These are phyloP conservation scores for Vitis hybrid DNA, from an alignment of 177 flowering plant genomes.

Conservation along the genomic window DNA sequence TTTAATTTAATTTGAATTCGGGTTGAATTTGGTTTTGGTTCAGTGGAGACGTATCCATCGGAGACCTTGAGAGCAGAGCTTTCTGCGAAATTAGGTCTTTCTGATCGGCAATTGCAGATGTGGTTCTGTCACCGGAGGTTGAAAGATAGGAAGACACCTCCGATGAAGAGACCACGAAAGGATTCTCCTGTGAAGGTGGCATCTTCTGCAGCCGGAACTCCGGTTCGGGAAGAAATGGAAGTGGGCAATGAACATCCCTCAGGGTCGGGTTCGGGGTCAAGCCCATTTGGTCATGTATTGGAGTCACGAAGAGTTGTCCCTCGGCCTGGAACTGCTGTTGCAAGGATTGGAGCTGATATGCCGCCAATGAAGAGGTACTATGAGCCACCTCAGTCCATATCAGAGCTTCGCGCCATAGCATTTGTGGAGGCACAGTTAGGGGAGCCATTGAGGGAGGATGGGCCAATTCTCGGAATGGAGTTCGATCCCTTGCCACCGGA, in stretches of 20 bases:
- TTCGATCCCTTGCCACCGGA: conserved; percentile 91
- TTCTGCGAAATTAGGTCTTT: conserved; percentile 62
- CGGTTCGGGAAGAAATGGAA: conserved; percentile 19
- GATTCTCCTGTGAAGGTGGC: conserved; percentile 12
- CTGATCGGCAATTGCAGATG: conserved; percentile 98
- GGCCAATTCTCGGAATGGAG: conserved; percentile 91
- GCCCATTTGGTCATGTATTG: conserved; percentile 42
- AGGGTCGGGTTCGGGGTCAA: conserved; percentile 47
- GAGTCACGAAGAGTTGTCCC: conserved; percentile 29
- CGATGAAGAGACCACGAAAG: conserved; percentile 36
- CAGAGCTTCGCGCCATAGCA: conserved; percentile 62
- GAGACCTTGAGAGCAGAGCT: conserved; percentile 71
- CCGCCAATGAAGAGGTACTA: conserved; percentile 48
- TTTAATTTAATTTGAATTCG: not conserved
- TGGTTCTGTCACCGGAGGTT: conserved; percentile 98
- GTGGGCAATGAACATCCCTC: conserved; percentile 39
- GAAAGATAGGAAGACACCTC: conserved; percentile 58
- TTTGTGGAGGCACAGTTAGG: conserved; percentile 89
- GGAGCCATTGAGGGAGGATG: conserved; percentile 78
- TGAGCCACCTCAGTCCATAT: conserved; percentile 43
- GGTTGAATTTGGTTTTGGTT: not conserved
- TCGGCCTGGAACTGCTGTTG: conserved; percentile 40
- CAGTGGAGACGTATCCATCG: conserved; percentile 63
- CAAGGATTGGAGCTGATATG: conserved; percentile 43
- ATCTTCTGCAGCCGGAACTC: conserved; percentile 2